Percentiles rank a stretch among this genome's conserved stretches.
phyloP scores from a whole-genome alignment of 768 basidiomycete species.

The Termitomyces sp. region DNA sequence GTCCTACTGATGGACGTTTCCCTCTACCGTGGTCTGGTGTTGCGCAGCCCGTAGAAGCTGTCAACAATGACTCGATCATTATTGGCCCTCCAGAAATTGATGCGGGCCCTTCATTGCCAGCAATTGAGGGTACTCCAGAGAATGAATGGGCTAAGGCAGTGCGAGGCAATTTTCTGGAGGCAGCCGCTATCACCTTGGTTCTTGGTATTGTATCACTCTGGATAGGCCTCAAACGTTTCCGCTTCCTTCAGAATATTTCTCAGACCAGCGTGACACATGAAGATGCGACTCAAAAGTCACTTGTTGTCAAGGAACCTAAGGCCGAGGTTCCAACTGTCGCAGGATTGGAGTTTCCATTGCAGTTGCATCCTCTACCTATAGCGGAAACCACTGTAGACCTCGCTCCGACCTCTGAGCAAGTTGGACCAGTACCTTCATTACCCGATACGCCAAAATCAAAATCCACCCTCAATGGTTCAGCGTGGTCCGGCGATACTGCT shows the following conservation, averaged over 20 bases:
- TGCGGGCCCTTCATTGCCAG: not conserved
- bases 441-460: not conserved
- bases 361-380: not conserved
- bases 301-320: not conserved
- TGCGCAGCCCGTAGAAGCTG: slow-evolving; percentile 7
- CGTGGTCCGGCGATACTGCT: slow-evolving; percentile 8
- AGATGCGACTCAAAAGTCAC: slow-evolving; percentile 1
- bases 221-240: slow-evolving; percentile 22
- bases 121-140: slow-evolving; percentile 1
- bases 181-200: slow-evolving; percentile 17
- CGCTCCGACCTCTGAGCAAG: not conserved
- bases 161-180: slow-evolving; percentile 18
- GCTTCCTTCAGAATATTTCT: not conserved
- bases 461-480: slow-evolving; percentile 1
- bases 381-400: not conserved
- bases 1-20: slow-evolving; percentile 30
- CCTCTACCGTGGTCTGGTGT: slow-evolving; percentile 6
- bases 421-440: not conserved
- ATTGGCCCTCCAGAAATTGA: not conserved
- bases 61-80: slow-evolving; percentile 1
- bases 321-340: not conserved
- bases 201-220: slow-evolving; percentile 24
- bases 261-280: not conserved
- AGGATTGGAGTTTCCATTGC: not conserved
- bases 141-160: slow-evolving; percentile 9